Evolutionary conservation across 2,329 filamentous ascomycete species (phyloP).

Genomic region (Diaporthe humulicola): DNA sequence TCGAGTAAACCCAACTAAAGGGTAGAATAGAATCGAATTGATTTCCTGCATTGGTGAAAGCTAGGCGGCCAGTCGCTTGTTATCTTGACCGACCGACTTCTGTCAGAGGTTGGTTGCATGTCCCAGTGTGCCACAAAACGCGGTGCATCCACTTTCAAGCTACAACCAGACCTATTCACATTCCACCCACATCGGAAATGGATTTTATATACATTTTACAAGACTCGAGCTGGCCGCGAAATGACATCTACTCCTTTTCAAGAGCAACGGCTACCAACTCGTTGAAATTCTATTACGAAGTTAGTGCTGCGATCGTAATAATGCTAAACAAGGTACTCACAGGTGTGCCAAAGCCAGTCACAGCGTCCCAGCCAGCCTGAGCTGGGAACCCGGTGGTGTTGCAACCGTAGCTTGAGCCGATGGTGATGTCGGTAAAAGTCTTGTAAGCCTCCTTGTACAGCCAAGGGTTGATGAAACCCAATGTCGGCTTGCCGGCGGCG

Average conservation of each 20-base stretch:
- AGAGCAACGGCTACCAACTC: constrained; percentile 14
- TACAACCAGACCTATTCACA: neutral
- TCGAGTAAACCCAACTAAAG: neutral
- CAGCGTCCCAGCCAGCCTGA: constrained; percentile 55
- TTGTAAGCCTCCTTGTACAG: constrained; percentile 45
- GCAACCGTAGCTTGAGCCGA: constrained; percentile 53
- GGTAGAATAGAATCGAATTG: neutral
- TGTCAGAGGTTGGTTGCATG: neutral
- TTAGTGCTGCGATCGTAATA: neutral
- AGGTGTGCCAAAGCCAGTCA: constrained; percentile 51
- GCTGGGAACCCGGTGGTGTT: constrained; percentile 56
- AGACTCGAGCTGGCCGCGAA: neutral
- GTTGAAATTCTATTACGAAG: constrained; percentile 12
- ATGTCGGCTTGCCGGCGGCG: constrained; percentile 56
- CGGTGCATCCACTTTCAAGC: neutral
- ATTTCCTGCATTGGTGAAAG: neutral
- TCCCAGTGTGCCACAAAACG: neutral
- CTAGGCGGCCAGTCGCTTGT: neutral
- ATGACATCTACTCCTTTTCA: neutral
- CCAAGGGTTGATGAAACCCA: constrained; percentile 65
- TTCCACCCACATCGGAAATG: neutral
- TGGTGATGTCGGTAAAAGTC: constrained; percentile 49
- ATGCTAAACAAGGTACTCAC: constrained; percentile 3
- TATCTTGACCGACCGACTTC: neutral
- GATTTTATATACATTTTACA: constrained; percentile 5